Evolutionary conservation across 805 yeast species (phyloP).

Genomic region (Cephaloascus albidus): DNA sequence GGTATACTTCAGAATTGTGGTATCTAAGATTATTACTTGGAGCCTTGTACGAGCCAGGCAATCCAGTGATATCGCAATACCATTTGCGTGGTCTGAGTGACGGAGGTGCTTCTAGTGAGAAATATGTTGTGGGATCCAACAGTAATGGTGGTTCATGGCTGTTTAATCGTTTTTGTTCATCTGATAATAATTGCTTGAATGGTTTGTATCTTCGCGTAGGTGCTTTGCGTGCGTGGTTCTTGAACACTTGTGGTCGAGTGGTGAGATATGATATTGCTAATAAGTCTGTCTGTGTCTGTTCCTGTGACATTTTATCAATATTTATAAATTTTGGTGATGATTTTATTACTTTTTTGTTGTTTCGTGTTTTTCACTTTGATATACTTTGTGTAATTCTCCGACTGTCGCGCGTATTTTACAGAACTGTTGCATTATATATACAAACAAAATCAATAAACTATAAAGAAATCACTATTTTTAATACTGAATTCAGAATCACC

Average conservation of each 20-base stretch:
- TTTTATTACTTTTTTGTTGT: too few species aligned
- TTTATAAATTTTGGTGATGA: too few species aligned
- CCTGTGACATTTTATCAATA: too few species aligned
- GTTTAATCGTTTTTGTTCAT: conserved; percentile 63
- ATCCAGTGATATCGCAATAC: conserved; percentile 91
- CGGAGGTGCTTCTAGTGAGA: conserved; percentile 78
- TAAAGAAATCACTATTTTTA: not conserved
- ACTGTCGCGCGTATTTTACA: too few species aligned
- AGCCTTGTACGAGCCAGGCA: conserved; percentile 65
- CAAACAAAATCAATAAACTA: too few species aligned
- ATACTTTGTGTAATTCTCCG: too few species aligned
- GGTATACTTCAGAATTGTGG: conserved; percentile 77
- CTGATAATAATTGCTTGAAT: conserved; percentile 60
- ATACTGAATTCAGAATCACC: not conserved
- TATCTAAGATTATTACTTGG: conserved; percentile 71
- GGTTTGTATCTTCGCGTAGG: conserved; percentile 64
- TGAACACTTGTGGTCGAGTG: conserved; percentile 44
- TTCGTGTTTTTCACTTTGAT: too few species aligned
- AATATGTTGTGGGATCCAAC: conserved; percentile 54
- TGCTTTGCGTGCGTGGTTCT: conserved; percentile 40
- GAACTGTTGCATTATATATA: too few species aligned
- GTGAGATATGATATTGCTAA: conserved; percentile 23
- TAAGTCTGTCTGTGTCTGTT: conserved; percentile 1
- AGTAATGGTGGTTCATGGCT: conserved; percentile 25
- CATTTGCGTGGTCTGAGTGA: conserved; percentile 70